Percentiles rank a stretch among this genome's conserved stretches.
phyloP scores from a whole-genome alignment of 2,329 filamentous ascomycete genomes.

The Hypomyces rosellus region DNA sequence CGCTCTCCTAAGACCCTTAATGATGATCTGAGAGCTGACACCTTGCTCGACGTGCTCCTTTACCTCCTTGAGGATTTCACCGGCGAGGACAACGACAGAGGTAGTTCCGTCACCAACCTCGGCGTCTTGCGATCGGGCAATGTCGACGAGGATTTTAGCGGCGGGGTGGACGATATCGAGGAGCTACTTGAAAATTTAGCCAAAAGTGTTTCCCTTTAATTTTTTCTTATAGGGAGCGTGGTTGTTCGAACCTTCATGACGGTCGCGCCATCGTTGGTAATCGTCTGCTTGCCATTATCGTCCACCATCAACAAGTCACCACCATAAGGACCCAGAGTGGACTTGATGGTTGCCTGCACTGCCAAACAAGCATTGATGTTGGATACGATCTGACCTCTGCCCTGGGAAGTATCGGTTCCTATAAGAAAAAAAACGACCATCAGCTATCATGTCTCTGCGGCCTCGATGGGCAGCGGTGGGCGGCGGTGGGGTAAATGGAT shows the following conservation, averaged over 20 bases:
- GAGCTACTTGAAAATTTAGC: conserved; percentile 48
- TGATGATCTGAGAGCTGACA: conserved; percentile 93
- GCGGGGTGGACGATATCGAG: conserved; percentile 98
- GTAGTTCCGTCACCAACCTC: conserved; percentile 98
- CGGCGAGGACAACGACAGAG: conserved; percentile 93
- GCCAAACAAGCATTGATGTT: conserved; percentile 98
- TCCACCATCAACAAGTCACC: conserved; percentile 95
- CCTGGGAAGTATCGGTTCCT: conserved; percentile 97
- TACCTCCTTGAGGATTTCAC: conserved; percentile 94
- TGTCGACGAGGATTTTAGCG: conserved; percentile 94
- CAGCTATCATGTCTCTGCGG: background rate
- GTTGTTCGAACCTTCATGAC: conserved; percentile 78
- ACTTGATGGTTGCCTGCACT: conserved; percentile 92
- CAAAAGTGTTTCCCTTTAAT: background rate
- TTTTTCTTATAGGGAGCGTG: background rate
- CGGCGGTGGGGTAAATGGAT: conserved; percentile 42
- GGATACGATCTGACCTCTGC: conserved; percentile 90
- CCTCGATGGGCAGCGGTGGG: conserved; percentile 18
- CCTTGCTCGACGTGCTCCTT: conserved; percentile 95
- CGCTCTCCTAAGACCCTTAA: conserved; percentile 88
- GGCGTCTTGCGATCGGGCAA: conserved; percentile 96
- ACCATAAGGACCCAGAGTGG: conserved; percentile 91
- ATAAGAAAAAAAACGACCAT: conserved; percentile 5
- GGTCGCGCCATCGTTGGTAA: conserved; percentile 97
- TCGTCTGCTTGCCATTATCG: conserved; percentile 90